Evolutionary conservation across 2,329 filamentous ascomycete species (phyloP).

Genomic region (Alternaria triticimaculans): DNA sequence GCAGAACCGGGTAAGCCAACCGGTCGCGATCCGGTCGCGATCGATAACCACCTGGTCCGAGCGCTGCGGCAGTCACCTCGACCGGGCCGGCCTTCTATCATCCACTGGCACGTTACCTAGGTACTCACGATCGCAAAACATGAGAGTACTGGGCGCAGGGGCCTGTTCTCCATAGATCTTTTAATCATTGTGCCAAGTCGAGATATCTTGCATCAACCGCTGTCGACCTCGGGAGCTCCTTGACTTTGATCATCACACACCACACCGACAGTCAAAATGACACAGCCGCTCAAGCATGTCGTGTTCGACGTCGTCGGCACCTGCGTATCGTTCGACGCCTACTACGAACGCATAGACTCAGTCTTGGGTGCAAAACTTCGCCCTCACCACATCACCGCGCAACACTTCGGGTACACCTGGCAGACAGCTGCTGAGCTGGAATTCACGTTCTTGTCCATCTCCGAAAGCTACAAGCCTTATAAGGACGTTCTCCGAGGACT

Average conservation of each 20-base stretch:
- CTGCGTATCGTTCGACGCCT: slow-evolving; percentile 19
- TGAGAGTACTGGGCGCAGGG: not conserved
- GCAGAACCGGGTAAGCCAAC: slow-evolving; percentile 4
- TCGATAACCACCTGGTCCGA: not conserved
- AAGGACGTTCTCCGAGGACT: slow-evolving; percentile 12
- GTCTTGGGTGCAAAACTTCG: slow-evolving; percentile 13
- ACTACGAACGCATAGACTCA: slow-evolving; percentile 15
- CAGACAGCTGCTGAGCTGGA: slow-evolving; percentile 21
- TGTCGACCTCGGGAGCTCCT: not conserved
- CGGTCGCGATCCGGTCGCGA: not conserved
- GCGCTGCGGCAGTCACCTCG: not conserved
- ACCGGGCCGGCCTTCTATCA: not conserved
- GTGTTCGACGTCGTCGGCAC: slow-evolving; percentile 20
- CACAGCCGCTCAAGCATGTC: slow-evolving; percentile 11
- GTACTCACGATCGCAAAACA: not conserved
- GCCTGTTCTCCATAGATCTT: not conserved
- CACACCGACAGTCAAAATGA: not conserved
- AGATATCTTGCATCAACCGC: not conserved
- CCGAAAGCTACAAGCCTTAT: slow-evolving; percentile 14
- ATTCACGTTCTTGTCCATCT: slow-evolving; percentile 21
- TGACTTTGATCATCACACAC: not conserved
- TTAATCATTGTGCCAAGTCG: not conserved
- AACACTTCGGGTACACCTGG: slow-evolving; percentile 21
- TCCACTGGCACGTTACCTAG: too few species aligned
- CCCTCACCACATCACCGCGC: slow-evolving; percentile 6